Percentiles rank a stretch among this genome's conserved stretches.
Evolutionary conservation across 352 stramenopile genomes (phyloP).

Genomic region (Peronosclerospora sorghi): DNA sequence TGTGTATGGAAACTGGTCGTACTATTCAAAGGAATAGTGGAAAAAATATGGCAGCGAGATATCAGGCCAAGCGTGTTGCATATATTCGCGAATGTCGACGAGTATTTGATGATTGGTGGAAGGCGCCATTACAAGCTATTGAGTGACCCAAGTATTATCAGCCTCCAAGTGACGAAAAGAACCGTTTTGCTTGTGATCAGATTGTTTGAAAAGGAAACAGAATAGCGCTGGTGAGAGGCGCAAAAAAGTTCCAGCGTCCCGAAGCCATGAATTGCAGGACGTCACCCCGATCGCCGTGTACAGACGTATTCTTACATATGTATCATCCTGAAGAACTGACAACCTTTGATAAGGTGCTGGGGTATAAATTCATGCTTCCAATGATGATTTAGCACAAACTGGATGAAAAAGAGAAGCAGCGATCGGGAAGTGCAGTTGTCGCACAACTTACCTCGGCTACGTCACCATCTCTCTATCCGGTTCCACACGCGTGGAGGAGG

Average conservation of each 20-base stretch:
- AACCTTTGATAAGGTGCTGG: slow-evolving; percentile 77
- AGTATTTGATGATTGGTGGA: slow-evolving; percentile 82
- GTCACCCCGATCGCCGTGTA: slow-evolving; percentile 22
- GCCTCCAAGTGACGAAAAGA: slow-evolving; percentile 13
- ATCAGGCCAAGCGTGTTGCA: slow-evolving; percentile 50
- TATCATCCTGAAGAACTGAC: slow-evolving; percentile 79
- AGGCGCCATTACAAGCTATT: slow-evolving; percentile 63
- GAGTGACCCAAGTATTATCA: slow-evolving; percentile 37
- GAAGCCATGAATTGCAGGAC: slow-evolving; percentile 9
- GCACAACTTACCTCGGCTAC: slow-evolving; percentile 32
- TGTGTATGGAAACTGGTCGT: too few species aligned
- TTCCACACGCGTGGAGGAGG: slow-evolving; percentile 32
- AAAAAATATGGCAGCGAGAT: slow-evolving; percentile 11
- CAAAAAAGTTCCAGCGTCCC: not conserved
- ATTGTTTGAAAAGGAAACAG: slow-evolving; percentile 12
- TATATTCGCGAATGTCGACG: slow-evolving; percentile 72
- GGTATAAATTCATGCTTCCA: slow-evolving; percentile 81
- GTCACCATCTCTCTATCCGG: slow-evolving; percentile 36
- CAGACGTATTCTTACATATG: slow-evolving; percentile 75
- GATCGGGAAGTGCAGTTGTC: slow-evolving; percentile 31
- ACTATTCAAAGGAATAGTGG: too few species aligned
- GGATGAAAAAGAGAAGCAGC: slow-evolving; percentile 36
- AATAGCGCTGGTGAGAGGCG: not conserved
- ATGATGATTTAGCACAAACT: slow-evolving; percentile 65
- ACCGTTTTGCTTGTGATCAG: slow-evolving; percentile 12